Percentiles rank a stretch among this genome's conserved stretches.
These are phyloP conservation scores for Exserohilum turcica DNA, from an alignment of 2,329 filamentous ascomycete species.

Conservation along the genomic window DNA sequence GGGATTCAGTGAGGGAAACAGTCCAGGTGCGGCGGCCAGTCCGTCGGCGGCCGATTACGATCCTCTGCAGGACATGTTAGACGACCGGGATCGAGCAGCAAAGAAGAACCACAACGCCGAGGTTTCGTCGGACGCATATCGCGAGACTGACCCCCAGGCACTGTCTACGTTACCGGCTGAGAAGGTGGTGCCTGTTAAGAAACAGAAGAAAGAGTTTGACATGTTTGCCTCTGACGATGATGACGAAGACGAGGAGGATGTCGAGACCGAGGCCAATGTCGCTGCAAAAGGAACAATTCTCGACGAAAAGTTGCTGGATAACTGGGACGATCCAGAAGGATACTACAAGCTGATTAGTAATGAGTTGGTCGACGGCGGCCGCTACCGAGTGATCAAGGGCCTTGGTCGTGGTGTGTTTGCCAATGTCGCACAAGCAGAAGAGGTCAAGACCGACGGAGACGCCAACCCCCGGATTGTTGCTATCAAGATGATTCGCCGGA, in stretches of 20 bases:
- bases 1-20: constrained; percentile 43
- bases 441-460: constrained; percentile 47
- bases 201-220: constrained; percentile 60
- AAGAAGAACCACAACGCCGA: constrained; percentile 54
- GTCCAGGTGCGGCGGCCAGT: constrained; percentile 59
- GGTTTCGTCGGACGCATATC: constrained; percentile 59
- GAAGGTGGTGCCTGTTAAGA: constrained; percentile 44
- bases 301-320: constrained; percentile 81
- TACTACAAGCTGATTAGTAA: constrained; percentile 96
- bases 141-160: constrained; percentile 61
- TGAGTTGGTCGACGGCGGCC: constrained; percentile 82
- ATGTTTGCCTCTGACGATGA: constrained; percentile 75
- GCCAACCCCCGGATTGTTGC: constrained; percentile 69
- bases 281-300: constrained; percentile 46
- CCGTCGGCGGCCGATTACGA: constrained; percentile 94
- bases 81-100: constrained; percentile 75
- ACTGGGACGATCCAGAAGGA: constrained; percentile 90
- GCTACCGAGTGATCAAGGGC: constrained; percentile 86
- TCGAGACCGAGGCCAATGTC: constrained; percentile 60
- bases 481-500: constrained; percentile 97
- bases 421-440: constrained; percentile 81
- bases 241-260: constrained; percentile 67
- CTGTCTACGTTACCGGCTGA: constrained; percentile 57
- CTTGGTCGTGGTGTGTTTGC: constrained; percentile 97
- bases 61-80: constrained; percentile 84